Evolutionary conservation across 768 basidiomycete species (phyloP), one percentile per base, ranked within the genome.

Genomic region (Leccinum olivaceopallidum): DNA sequence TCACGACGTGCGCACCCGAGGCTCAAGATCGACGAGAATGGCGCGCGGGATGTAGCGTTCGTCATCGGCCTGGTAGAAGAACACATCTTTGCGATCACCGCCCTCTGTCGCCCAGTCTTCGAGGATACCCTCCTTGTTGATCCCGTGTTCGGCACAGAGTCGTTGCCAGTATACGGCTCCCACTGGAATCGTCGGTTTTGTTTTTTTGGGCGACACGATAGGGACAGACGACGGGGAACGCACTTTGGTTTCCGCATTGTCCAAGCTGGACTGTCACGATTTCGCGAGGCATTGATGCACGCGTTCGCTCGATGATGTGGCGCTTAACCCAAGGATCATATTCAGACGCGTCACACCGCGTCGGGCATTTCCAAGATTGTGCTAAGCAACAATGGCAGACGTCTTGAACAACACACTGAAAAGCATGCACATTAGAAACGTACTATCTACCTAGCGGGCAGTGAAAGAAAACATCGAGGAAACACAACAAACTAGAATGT

Each of bases 11-110:
- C 87, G 73, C 70, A 97, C 96, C 73, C 97, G 83, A 20, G 97
- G 97, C 72, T 99, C 97, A 28, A 97, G 83, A 76, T 99, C 97
- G 61, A 98, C 87, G 42, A 99, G 83, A 62, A 99, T 96, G 5
- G 97, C 94, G 56, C 97, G 85, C 2, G 97, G 97, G 61, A 99
- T 95, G 75, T 98, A 99, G 69, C 97, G 95, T 73, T 98, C 97
- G 70, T 99, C 97, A 73, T 99, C 97, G n/a, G 97, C 97, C 75
- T 98, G 96, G 73, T 99, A 98, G 79, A 99, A 99, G 78, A 99
- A 99, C 28, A 97, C 96, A 77, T 99, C 97, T 72, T 98, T 99
- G 67, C 97, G 83, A 76, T 99, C 97, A 9, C 93, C 93, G 20
- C 92, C 92, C 67, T 95, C 94, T 1, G 89, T 92, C 6, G 95